A percentile compares a stretch with the other conserved stretches of the same genome.
These are phyloP conservation scores for Linum usitatissimum DNA, from an alignment of 345 rosid genomes.

Conservation along the genomic window DNA sequence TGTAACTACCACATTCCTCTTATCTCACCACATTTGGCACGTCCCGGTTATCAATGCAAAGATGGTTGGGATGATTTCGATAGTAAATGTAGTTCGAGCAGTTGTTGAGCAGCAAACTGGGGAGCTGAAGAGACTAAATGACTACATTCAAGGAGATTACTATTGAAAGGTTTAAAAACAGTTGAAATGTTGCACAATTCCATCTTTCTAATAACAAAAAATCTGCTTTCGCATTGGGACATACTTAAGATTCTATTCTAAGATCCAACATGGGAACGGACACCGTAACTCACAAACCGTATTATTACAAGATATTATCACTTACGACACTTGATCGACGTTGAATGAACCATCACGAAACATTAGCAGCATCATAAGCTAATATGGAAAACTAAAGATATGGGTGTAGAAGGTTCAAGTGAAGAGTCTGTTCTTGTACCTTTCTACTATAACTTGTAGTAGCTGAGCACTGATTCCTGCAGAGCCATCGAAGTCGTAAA, in stretches of 20 bases:
- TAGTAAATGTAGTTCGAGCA: conserved; percentile 67
- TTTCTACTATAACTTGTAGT: too few species aligned
- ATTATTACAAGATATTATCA: neutral
- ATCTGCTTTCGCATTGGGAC: neutral
- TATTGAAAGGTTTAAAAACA: conserved; percentile 19
- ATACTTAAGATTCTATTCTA: too few species aligned
- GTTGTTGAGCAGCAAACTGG: conserved; percentile 78
- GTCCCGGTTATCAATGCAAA: conserved; percentile 75
- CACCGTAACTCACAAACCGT: neutral
- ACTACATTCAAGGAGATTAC: conserved; percentile 70
- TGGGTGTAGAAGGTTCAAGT: too few species aligned
- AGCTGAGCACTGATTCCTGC: too few species aligned
- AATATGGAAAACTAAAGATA: too few species aligned
- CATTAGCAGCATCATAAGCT: neutral
- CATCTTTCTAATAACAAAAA: neutral
- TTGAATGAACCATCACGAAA: neutral
- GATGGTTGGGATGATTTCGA: conserved; percentile 74
- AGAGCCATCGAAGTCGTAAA: too few species aligned
- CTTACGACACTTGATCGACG: neutral
- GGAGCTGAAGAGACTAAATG: conserved; percentile 66
- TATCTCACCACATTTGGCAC: conserved; percentile 33
- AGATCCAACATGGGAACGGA: neutral
- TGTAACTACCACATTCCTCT: too few species aligned
- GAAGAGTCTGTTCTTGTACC: too few species aligned
- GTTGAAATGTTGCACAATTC: neutral